Conservation (phyloP, 164 flowering plant species). For the Magnolia officinalis region DNA sequence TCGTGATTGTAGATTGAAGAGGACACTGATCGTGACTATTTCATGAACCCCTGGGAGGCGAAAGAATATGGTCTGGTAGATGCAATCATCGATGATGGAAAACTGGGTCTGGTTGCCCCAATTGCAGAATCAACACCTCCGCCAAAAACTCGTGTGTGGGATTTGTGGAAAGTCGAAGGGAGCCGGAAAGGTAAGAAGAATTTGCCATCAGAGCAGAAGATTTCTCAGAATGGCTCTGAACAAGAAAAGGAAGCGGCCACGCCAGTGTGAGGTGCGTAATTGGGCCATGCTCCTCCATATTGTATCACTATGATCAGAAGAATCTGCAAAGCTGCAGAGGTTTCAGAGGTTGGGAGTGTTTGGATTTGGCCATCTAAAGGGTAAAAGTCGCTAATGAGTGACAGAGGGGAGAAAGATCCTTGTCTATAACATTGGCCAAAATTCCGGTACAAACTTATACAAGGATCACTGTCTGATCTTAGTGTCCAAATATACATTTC, state of each 20-base stretch:
- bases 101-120: constrained; percentile 93
- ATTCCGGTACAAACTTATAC: not conserved
- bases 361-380: not conserved
- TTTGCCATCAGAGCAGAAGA: constrained; percentile 70
- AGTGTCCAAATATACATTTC: not conserved
- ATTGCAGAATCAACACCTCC: constrained; percentile 62
- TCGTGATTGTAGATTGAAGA: constrained; percentile 53
- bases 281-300: not conserved
- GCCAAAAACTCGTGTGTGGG: constrained; percentile 64
- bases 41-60: constrained; percentile 91
- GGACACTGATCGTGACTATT: constrained; percentile 83
- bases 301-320: not conserved
- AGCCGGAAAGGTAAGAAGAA: constrained; percentile 46
- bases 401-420: not conserved
- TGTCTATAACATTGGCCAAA: not conserved
- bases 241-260: constrained; percentile 34
- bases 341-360: not conserved
- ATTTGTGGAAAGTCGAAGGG: constrained; percentile 63
- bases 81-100: constrained; percentile 87
- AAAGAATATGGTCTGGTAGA: constrained; percentile 84
- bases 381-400: not conserved
- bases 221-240: constrained; percentile 35
- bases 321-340: not conserved
- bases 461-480: not conserved
- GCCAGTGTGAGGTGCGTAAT: constrained; percentile 20